Evolutionary conservation across 305 asterid species (phyloP).

Genomic region (Fraxinus ornus): DNA sequence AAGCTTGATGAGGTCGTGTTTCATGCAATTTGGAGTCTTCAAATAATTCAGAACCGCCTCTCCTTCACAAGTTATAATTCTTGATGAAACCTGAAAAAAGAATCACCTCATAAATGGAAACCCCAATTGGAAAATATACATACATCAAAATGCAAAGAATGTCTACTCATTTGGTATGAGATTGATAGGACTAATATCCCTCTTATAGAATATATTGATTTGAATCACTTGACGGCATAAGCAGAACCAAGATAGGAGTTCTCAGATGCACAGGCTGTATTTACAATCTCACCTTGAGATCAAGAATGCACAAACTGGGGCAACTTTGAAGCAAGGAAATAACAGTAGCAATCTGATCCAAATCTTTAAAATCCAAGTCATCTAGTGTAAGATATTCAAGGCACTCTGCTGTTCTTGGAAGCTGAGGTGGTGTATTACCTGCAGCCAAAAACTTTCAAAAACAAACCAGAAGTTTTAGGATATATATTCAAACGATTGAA

Average conservation of each 20-base stretch:
- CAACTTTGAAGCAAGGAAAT: conserved; percentile 7
- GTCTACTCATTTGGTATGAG: too few relatives aligned
- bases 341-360: background rate
- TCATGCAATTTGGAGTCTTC: background rate
- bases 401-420: background rate
- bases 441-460: conserved; percentile 1
- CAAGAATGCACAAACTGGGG: background rate
- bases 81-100: background rate
- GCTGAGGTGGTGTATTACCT: background rate
- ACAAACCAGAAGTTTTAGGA: background rate
- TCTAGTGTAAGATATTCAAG: background rate
- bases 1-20: background rate
- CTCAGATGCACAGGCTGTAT: background rate
- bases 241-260: background rate
- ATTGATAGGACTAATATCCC: too few relatives aligned
- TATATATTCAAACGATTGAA: background rate
- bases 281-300: background rate
- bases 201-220: too few relatives aligned
- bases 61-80: background rate
- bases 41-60: background rate
- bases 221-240: too few relatives aligned
- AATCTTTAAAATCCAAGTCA: background rate
- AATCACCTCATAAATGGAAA: background rate
- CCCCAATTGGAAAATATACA: background rate
- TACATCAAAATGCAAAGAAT: too few relatives aligned